A percentile compares a stretch with the other conserved stretches of the same genome.
Evolutionary conservation across 495 filamentous ascomycete genomes (phyloP).

Genomic region (Xylaria venustula): DNA sequence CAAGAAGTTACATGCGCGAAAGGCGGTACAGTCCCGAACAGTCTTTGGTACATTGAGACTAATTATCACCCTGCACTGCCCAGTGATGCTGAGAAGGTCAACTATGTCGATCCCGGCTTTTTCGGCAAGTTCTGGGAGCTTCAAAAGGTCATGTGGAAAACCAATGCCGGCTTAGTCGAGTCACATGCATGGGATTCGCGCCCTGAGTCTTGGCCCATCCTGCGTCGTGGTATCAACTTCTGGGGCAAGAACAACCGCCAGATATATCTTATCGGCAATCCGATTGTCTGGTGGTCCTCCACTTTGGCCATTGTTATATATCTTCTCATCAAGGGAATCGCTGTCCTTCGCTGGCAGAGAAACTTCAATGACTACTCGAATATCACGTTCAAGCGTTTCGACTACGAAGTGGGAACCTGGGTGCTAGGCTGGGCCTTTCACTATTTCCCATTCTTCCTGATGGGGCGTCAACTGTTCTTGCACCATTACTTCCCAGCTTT

Average conservation of each 20-base stretch:
- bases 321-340: constrained; percentile 77
- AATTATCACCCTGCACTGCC: constrained; percentile 80
- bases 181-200: constrained; percentile 98
- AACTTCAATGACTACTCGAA: constrained; percentile 82
- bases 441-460: constrained; percentile 96
- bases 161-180: constrained; percentile 93
- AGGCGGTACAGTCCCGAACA: constrained; percentile 90
- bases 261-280: constrained; percentile 95
- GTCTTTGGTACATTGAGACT: constrained; percentile 90
- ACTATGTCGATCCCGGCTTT: constrained; percentile 93
- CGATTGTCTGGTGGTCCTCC: constrained; percentile 90
- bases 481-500: constrained; percentile 97
- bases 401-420: constrained; percentile 89
- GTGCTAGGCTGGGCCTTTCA: constrained; percentile 95
- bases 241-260: constrained; percentile 94
- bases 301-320: constrained; percentile 80
- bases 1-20: constrained; percentile 98
- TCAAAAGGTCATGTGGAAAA: constrained; percentile 99
- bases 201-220: constrained; percentile 87
- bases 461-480: constrained; percentile 96
- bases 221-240: constrained; percentile 97
- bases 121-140: constrained; percentile 98
- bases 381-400: constrained; percentile 86
- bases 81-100: constrained; percentile 80
- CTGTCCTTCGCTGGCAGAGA: constrained; percentile 91